A percentile compares a stretch with the other conserved stretches of the same genome.
phyloP scores from a whole-genome alignment of 2,329 filamentous ascomycete genomes.

The Cryphonectria radicalis region DNA sequence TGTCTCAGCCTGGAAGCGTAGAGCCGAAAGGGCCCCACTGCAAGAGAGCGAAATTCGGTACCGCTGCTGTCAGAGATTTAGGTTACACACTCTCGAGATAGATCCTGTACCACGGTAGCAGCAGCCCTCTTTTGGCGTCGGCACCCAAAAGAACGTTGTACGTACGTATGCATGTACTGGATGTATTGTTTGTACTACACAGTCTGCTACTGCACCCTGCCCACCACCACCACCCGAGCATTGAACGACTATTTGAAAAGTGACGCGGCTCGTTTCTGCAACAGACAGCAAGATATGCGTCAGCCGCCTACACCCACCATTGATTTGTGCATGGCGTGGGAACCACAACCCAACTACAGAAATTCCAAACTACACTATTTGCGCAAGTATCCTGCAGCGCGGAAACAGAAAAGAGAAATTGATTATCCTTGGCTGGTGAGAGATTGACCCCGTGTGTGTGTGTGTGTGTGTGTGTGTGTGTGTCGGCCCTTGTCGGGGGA shows the following conservation, averaged over 20 bases:
- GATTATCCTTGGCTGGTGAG: not conserved
- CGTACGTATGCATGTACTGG: too few species aligned
- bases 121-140: too few species aligned
- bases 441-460: not conserved
- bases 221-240: not conserved
- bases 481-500: not conserved
- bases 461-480: not conserved
- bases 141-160: too few species aligned
- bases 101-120: slow-evolving; percentile 1
- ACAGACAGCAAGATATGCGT: not conserved
- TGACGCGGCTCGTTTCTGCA: slow-evolving; percentile 14
- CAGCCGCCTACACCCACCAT: not conserved
- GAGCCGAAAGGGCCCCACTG: not conserved
- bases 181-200: not conserved
- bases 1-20: not conserved
- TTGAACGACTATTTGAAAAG: slow-evolving; percentile 2
- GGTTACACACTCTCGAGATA: not conserved
- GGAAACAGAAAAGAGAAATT: not conserved
- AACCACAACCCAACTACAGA: not conserved
- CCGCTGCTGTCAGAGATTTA: not conserved
- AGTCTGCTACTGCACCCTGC: not conserved
- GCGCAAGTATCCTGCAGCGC: slow-evolving; percentile 5
- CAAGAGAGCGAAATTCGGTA: not conserved
- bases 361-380: not conserved
- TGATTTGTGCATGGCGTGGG: not conserved